Base-by-base conservation (phyloP, 2,329 filamentous ascomycete species). In the Thielaviopsis euricoi region DNA sequence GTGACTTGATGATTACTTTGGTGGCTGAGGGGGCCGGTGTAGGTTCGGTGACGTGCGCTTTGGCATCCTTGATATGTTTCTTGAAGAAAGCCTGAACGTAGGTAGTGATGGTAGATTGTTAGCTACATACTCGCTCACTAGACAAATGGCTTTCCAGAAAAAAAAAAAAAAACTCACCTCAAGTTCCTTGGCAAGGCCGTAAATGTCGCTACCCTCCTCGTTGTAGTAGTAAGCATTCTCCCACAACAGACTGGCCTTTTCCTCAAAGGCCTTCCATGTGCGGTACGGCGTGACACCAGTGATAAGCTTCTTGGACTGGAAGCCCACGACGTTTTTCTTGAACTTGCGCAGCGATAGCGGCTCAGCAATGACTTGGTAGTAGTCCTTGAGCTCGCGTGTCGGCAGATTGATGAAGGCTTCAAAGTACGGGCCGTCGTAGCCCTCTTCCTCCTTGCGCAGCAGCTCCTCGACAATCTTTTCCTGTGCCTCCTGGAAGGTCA, bases 141-240 rank as follows among this genome's bases (percentile, higher is more conserved):
- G 37, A 13, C 22, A 40, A 5, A 46, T 25, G 46, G 12, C 7
- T 19, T 6, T 10, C 29, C 3, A n/a, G 37, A 49, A n/a, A n/a
- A 19, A 12, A 33, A 17, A 19, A 10, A 12, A 23, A 21, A 25
- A 10, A 21, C 65, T 53, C 72, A 88, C 87, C 80, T 94, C 84
- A 6, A 96, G 79, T 60, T 93, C 83, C 53, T 83, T 80, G 0
- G 89, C 88, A 61, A 93, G 74, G 22, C 80, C 75, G 62, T 83
- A 88, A 55, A 95, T 90, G 17, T 89, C 85, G 65, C 90, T 95
- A 3, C 85, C 87, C 66, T 95, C 89, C 68, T 95, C 88, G 64
- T 96, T 96, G 74, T 91, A 96, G 60, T 85, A 85, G 65, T 83
- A 86, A 0, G 89, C 89, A 69, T 96, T 96, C 53, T 78, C 79